Evolutionary conservation across 2,329 filamentous ascomycete species (phyloP), one percentile per base, ranked within the genome.

Genomic region (Didymella exigua): DNA sequence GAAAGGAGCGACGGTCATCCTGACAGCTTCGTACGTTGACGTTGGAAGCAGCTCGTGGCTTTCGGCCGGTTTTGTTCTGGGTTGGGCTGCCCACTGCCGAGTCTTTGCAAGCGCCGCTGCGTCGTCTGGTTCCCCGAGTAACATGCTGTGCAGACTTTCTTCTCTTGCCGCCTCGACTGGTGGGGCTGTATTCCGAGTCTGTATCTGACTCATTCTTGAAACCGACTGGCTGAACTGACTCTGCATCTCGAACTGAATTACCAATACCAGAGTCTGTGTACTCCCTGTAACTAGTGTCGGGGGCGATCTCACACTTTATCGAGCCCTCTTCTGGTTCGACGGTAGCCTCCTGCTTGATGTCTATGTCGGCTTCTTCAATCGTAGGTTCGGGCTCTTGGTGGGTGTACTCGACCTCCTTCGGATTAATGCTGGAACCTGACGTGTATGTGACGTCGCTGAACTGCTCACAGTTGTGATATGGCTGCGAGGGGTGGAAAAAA

Each of bases 1-100:
- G 80, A 68, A 93, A 95, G 0, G 85, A 82, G 0, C 84, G 82
- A 19, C 62, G 59, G 14, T 59, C 59, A 19, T 67, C 58, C 14
- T 57, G 49, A 5, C 54, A 56, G 21, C 30, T 45, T 10, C 66
- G 58, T 24, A 34, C 43, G 24, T 29, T 51, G 9, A 36, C 27
- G 21, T 60, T 68, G 5, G 43, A 38, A 2, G 59, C 19, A 16
- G 58, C 50, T n/a, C 63, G 62, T 23, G 49, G 14, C 44, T 56
- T 65, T 54, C 70, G 71, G 18, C 54, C 51, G 9, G 65, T 54
- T 33, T 56, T 67, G 14, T 38, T 47, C 0, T 60, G 52, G 19
- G 23, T 49, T 23, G 56, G 19, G 7, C 37, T 57, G 21, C 62
- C 53, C 8, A 45, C 50, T 2, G 58, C 48, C 1, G 70, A 66